These are phyloP conservation scores for Cyclostephanos invisitatus DNA, from an alignment of 108 stramenopile species.

Conservation along the genomic window DNA sequence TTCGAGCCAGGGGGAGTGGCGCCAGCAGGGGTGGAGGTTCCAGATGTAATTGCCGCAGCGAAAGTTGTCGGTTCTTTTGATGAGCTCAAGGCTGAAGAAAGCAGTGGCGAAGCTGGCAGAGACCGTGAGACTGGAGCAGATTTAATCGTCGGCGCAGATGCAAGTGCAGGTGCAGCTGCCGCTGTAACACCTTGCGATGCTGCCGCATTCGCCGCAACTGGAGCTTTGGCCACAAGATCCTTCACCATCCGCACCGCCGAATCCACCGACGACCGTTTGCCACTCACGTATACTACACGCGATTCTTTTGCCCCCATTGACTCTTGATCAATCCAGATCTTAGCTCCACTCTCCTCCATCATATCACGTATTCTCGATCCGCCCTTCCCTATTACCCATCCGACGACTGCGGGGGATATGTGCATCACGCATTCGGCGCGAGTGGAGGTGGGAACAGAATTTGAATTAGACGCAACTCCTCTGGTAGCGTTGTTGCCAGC, in stretches of 20 bases:
- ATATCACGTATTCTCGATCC: slow-evolving; percentile 86
- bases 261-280: slow-evolving; percentile 72
- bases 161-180: slow-evolving; percentile 7
- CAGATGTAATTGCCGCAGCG: slow-evolving; percentile 38
- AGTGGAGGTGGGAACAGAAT: slow-evolving; percentile 28
- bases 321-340: slow-evolving; percentile 93
- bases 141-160: slow-evolving; percentile 11
- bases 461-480: slow-evolving; percentile 25
- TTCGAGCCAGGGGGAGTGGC: slow-evolving; percentile 14
- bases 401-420: slow-evolving; percentile 79
- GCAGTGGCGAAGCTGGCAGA: slow-evolving; percentile 4
- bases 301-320: slow-evolving; percentile 68
- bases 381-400: slow-evolving; percentile 91
- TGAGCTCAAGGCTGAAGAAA: slow-evolving; percentile 1
- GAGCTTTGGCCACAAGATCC: slow-evolving; percentile 78
- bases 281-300: slow-evolving; percentile 86
- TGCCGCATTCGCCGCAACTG: slow-evolving; percentile 49
- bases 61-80: slow-evolving; percentile 31
- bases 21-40: slow-evolving; percentile 17
- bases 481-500: slow-evolving; percentile 15
- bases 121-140: slow-evolving; percentile 9
- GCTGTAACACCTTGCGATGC: slow-evolving; percentile 16
- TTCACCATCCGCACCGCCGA: slow-evolving; percentile 73
- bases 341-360: slow-evolving; percentile 90
- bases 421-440: slow-evolving; percentile 67